Conservation (phyloP, 208 protist genomes). For the Acanthamoeba lenticulata region DNA sequence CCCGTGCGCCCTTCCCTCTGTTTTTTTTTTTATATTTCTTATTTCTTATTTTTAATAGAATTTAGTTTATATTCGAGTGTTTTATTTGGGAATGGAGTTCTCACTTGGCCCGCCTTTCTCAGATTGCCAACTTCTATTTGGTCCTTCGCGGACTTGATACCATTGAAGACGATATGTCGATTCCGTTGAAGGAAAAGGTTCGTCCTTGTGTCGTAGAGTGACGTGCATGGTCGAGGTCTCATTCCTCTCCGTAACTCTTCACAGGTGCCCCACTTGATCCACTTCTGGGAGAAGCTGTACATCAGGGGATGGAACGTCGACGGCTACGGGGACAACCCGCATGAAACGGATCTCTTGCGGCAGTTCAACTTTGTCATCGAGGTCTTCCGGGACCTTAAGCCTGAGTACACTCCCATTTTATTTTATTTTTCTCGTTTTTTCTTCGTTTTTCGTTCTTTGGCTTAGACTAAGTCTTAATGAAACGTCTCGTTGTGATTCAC, state of each 20-base stretch:
- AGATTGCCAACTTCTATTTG: conserved; percentile 49
- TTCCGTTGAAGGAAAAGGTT: conserved; percentile 15
- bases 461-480: background rate
- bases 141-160: conserved; percentile 27
- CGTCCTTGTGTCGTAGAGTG: background rate
- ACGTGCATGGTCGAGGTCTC: background rate
- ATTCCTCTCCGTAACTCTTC: background rate
- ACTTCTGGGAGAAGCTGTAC: conserved; percentile 40
- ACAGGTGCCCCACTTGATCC: background rate
- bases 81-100: conserved; percentile 96
- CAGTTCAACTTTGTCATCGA: conserved; percentile 73
- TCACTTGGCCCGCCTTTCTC: conserved; percentile 94
- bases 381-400: conserved; percentile 70
- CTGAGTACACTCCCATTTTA: conserved; percentile 29
- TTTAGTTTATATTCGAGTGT: conserved; percentile 92
- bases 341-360: conserved; percentile 73
- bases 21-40: too few relatives aligned
- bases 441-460: background rate
- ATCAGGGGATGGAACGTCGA: conserved; percentile 67
- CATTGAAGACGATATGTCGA: conserved; percentile 48
- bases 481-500: background rate
- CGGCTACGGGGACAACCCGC: conserved; percentile 75
- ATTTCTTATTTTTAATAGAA: background rate
- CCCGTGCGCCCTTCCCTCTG: conserved; percentile 75
- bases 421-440: conserved; percentile 31